Percentiles rank a stretch among this genome's conserved stretches.
Evolutionary conservation across 257 asterid species (phyloP).

Genomic region (Fraxinus excelsior): DNA sequence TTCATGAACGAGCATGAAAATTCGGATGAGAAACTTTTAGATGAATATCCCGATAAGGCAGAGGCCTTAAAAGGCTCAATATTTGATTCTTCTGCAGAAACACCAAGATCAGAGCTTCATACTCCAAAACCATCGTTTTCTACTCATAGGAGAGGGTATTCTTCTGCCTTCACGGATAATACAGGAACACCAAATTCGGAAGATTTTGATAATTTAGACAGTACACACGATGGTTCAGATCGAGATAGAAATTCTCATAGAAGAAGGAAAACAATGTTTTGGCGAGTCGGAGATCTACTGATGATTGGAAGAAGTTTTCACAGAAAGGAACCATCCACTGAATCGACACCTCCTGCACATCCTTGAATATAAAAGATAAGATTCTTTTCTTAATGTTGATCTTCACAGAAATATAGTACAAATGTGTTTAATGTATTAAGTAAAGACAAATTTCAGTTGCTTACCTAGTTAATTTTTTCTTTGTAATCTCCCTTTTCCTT

Average conservation of each 20-base stretch:
- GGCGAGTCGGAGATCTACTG: conserved; percentile 68
- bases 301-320: conserved; percentile 47
- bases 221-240: conserved; percentile 40
- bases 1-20: conserved; percentile 41
- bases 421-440: neutral
- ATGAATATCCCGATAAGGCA: conserved; percentile 61
- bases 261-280: conserved; percentile 52
- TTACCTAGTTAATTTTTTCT: neutral
- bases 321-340: conserved; percentile 44
- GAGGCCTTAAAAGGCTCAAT: conserved; percentile 71
- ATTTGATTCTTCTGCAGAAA: conserved; percentile 49
- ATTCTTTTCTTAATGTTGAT: neutral
- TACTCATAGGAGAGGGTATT: conserved; percentile 32
- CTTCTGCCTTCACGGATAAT: conserved; percentile 34
- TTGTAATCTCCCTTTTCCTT: neutral
- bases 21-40: conserved; percentile 19
- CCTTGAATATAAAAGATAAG: neutral
- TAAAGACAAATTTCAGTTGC: neutral
- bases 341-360: neutral
- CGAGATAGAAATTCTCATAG: conserved; percentile 39
- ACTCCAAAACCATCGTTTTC: conserved; percentile 41
- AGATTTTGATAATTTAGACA: conserved; percentile 35
- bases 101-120: conserved; percentile 62
- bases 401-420: neutral
- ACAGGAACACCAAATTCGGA: conserved; percentile 34